These are phyloP conservation scores for Amphicarpaea edgeworthii DNA, from an alignment of 306 rosid genomes.

Conservation along the genomic window DNA sequence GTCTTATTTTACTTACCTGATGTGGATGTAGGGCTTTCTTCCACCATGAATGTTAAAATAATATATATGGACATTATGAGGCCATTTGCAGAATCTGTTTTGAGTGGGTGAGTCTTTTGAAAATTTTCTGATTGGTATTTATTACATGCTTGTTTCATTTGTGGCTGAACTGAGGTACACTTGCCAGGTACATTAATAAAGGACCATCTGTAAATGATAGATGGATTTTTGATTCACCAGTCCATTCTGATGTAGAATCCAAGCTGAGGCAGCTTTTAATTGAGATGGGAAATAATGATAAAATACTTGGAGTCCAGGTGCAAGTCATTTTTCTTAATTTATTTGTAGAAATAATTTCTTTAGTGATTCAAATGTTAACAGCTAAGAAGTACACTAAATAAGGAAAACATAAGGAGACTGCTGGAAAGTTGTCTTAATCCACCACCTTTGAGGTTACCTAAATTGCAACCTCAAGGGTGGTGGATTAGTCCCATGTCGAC, in stretches of 20 bases:
- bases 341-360: background rate
- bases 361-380: background rate
- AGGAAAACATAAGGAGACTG: background rate
- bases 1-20: constrained; percentile 44
- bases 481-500: no score
- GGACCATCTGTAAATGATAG: constrained; percentile 78
- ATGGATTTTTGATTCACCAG: constrained; percentile 86
- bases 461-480: no score
- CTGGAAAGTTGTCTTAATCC: no score
- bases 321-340: constrained; percentile 26
- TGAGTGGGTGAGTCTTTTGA: constrained; percentile 76
- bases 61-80: constrained; percentile 92
- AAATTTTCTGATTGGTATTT: background rate
- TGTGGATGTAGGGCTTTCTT: constrained; percentile 80
- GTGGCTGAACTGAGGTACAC: constrained; percentile 50
- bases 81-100: constrained; percentile 93
- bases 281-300: constrained; percentile 78
- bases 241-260: constrained; percentile 81
- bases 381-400: background rate
- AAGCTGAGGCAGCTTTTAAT: constrained; percentile 81
- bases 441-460: no score
- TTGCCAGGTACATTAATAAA: constrained; percentile 68
- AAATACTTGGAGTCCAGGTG: constrained; percentile 98
- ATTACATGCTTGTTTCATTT: constrained; percentile 45
- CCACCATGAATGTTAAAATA: constrained; percentile 83